Base-by-base conservation (phyloP, 2,329 filamentous ascomycete genomes). In the Calonectria hongkongensis region DNA sequence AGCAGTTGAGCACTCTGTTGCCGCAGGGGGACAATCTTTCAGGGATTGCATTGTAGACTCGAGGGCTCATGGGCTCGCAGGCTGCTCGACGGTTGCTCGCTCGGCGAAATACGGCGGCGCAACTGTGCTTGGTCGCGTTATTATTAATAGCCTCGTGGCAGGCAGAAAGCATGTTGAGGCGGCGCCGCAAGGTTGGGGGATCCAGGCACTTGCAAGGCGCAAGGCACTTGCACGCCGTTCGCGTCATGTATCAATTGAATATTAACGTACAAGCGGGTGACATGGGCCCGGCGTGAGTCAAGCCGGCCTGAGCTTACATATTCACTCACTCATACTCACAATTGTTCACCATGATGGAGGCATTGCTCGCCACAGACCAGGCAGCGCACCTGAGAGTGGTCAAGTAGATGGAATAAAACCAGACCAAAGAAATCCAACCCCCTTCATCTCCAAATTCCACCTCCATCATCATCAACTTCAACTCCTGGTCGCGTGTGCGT, bases 281-380 rank as follows among this genome's bases (percentile, higher is more conserved):
- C 71, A 60, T 62, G 63, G 51, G 66, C 60, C 74, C 78, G 78
- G 78, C 62, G 77, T 80, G 78, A 80, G 77, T 80, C 78, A 79
- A 79, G 27, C 21, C 54, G 64, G 48, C 58, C 63, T 70, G 27
- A 33, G 54, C 54, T 60, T 60, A 60, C 30, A 33, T 33, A 33
- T 5, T 33, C 30, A 33, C 30, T 33, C 30, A 5, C 30, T 33
- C 30, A 5, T 5, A 33, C 36, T 60, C 54, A 60, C 54, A 39
- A 60, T 39, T 25, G 58, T 33, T 48, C 45, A 48, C 21, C 18
- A 48, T 48, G 45, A 48, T 48, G 45, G 39, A 47, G 41, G 68
- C 47, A 63, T 33, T 30, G 33, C 18, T 68, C 65, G 28, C 54
- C 51, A 27, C 41, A 50, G 47, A 12, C 33, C 21, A 66, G 45